Evolutionary conservation across 169 alveolate genomes (phyloP).

Genomic region (Neospora caninum): DNA sequence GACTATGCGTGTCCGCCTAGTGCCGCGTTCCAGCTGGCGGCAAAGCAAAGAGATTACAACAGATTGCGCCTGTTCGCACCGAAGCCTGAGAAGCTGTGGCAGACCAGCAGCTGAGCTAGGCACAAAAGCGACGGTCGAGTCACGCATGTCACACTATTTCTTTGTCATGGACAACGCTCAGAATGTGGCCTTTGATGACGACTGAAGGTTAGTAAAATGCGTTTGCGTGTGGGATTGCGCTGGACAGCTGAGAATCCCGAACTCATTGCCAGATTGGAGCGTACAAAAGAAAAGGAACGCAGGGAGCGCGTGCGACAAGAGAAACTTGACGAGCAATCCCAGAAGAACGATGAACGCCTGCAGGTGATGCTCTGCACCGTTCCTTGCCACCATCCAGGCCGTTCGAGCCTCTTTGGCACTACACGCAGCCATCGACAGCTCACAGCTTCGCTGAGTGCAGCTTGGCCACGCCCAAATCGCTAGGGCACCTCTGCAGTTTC

Average conservation of each 20-base stretch:
- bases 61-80: background rate
- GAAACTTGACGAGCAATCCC: constrained; percentile 60
- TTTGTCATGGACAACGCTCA: background rate
- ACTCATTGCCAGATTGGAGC: constrained; percentile 50
- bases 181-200: background rate
- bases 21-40: background rate
- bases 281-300: constrained; percentile 66
- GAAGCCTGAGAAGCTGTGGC: background rate
- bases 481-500: too few species aligned
- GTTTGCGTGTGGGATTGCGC: background rate
- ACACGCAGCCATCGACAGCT: too few species aligned
- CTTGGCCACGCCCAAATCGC: too few species aligned
- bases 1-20: background rate
- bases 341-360: constrained; percentile 66
- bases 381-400: background rate
- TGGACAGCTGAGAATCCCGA: constrained; percentile 66
- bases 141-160: too few species aligned
- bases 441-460: too few species aligned
- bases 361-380: constrained; percentile 33
- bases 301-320: constrained; percentile 68
- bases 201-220: background rate
- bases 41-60: background rate
- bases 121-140: background rate
- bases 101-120: background rate
- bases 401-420: too few species aligned